These are phyloP conservation scores for Lyophyllum atratum DNA, from an alignment of 768 basidiomycete genomes.

Conservation along the genomic window DNA sequence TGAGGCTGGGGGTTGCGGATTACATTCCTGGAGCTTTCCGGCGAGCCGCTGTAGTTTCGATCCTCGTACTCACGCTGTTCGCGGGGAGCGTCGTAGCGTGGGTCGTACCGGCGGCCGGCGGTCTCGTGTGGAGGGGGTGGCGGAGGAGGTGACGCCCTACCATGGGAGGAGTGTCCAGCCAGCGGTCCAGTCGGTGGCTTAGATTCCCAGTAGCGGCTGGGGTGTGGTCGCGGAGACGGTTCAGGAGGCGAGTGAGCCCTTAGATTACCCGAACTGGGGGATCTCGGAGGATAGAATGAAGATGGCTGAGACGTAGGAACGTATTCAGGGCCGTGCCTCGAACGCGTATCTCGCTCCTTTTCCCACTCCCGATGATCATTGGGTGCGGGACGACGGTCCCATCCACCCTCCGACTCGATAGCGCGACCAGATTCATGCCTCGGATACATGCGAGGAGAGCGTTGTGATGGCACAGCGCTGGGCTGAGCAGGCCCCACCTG, in stretches of 20 bases:
- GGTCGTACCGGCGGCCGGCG: conserved; percentile 61
- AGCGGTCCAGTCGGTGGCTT: conserved; percentile 44
- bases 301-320: conserved; percentile 30
- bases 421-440: conserved; percentile 48
- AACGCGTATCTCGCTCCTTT: conserved; percentile 41
- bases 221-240: conserved; percentile 60
- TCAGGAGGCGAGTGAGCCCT: conserved; percentile 55
- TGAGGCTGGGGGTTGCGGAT: conserved; percentile 34
- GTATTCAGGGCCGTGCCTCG: conserved; percentile 45
- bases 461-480: conserved; percentile 45
- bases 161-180: conserved; percentile 29
- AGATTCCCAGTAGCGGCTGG: conserved; percentile 61
- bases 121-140: conserved; percentile 43
- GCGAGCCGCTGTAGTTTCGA: conserved; percentile 46
- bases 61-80: conserved; percentile 52
- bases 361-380: conserved; percentile 58
- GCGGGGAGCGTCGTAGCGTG: conserved; percentile 51
- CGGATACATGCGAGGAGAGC: conserved; percentile 60
- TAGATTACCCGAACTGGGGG: conserved; percentile 37
- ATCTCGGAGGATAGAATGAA: conserved; percentile 42
- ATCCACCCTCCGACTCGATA: conserved; percentile 53
- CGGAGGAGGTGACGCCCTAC: conserved; percentile 34
- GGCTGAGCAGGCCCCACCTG: conserved; percentile 55
- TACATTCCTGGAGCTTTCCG: conserved; percentile 41
- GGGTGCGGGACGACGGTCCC: conserved; percentile 61